A percentile compares a stretch with the other conserved stretches of the same genome.
phyloP scores from a whole-genome alignment of 2,329 filamentous ascomycete genomes.

The Trichoderma sp. region DNA sequence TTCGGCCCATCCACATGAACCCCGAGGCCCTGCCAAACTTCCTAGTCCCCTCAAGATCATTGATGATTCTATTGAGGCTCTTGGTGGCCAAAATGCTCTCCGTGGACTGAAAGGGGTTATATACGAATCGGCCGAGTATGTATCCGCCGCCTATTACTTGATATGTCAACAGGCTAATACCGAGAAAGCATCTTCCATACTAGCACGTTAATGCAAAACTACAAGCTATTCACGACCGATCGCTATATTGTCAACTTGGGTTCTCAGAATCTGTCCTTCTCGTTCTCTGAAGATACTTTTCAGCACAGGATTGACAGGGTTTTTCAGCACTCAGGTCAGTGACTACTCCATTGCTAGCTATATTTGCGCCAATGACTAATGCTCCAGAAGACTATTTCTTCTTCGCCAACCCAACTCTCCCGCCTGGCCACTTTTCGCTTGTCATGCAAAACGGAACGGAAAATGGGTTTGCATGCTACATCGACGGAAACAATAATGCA shows the following conservation, averaged over 20 bases:
- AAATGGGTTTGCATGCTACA: background rate
- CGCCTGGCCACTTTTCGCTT: background rate
- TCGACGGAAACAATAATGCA: background rate
- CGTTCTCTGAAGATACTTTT: background rate
- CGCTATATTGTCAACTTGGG: background rate
- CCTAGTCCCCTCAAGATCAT: background rate
- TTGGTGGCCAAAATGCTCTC: background rate
- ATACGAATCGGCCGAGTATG: background rate
- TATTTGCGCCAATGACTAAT: background rate
- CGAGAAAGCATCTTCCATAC: background rate
- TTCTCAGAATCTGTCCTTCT: background rate
- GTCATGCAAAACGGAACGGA: background rate
- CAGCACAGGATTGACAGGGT: background rate
- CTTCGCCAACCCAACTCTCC: background rate
- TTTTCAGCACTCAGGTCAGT: background rate
- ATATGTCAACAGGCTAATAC: background rate
- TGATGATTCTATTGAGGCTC: background rate
- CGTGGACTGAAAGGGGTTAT: background rate
- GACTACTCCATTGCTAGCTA: background rate
- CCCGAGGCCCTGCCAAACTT: background rate
- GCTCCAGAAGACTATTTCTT: background rate
- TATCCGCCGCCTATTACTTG: background rate
- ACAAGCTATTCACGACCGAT: background rate
- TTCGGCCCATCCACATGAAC: background rate
- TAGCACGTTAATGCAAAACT: background rate